phyloP scores from a whole-genome alignment of 352 stramenopile species.

The Pythium apleroticum region DNA sequence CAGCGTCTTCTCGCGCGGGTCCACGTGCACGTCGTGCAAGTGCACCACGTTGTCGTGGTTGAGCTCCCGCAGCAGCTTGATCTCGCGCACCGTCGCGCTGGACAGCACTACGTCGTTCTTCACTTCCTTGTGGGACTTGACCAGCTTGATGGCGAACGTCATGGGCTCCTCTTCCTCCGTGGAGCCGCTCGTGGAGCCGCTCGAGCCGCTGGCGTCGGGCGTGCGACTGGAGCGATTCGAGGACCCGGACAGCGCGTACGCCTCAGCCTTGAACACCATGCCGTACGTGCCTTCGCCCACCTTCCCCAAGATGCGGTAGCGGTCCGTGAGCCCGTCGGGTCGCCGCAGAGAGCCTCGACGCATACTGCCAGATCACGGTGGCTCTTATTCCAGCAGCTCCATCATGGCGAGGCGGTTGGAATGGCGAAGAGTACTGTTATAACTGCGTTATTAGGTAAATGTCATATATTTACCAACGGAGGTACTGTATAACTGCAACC shows the following conservation, averaged over 20 bases:
- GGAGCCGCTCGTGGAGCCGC: constrained; percentile 11
- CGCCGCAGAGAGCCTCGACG: constrained; percentile 58
- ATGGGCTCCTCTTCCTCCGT: constrained; percentile 71
- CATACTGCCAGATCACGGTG: constrained; percentile 32
- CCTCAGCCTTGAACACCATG: constrained; percentile 88
- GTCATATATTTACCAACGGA: constrained; percentile 3
- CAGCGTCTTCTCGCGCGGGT: constrained; percentile 79
- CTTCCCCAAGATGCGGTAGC: constrained; percentile 86
- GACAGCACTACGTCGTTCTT: constrained; percentile 90
- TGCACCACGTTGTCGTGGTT: constrained; percentile 89
- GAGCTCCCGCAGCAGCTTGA: constrained; percentile 87
- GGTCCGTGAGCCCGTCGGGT: constrained; percentile 73
- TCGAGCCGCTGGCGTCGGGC: constrained; percentile 3
- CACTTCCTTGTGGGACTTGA: constrained; percentile 89
- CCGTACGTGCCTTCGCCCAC: constrained; percentile 90
- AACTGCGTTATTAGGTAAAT: neutral
- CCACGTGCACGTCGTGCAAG: constrained; percentile 84
- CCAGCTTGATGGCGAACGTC: constrained; percentile 88
- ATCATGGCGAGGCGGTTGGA: neutral
- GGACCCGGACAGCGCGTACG: constrained; percentile 31
- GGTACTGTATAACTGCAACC: constrained; percentile 2
- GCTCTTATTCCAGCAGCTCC: neutral
- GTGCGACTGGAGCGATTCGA: constrained; percentile 41
- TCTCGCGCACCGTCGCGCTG: constrained; percentile 87
- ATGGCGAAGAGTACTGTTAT: constrained; percentile 10